These are phyloP conservation scores for Arabidopsis arenosa DNA, from an alignment of 345 rosid genomes.

Conservation along the genomic window DNA sequence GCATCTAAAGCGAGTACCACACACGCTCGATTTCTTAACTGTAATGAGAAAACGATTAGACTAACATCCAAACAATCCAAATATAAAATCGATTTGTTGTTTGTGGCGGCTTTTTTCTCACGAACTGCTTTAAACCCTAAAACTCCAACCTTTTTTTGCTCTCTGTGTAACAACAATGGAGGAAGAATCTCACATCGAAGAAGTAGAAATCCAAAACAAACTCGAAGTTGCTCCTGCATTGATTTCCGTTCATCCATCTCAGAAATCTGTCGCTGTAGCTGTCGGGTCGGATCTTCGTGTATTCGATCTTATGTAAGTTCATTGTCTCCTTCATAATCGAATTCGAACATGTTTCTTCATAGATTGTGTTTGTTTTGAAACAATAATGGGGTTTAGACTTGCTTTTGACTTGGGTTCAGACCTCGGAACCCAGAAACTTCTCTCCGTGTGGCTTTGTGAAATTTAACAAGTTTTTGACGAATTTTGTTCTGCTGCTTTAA, in stretches of 20 bases:
- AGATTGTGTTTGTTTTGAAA: background rate
- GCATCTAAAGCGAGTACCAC: background rate
- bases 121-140: constrained; percentile 45
- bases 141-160: background rate
- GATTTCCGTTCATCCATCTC: constrained; percentile 70
- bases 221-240: constrained; percentile 84
- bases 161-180: constrained; percentile 48
- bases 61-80: constrained; percentile 14
- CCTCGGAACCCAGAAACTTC: background rate
- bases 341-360: constrained; percentile 4
- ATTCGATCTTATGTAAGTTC: constrained; percentile 69
- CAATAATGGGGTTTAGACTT: background rate
- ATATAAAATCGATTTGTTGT: constrained; percentile 2
- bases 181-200: constrained; percentile 61
- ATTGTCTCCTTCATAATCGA: background rate
- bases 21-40: background rate
- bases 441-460: background rate
- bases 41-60: background rate
- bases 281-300: constrained; percentile 89
- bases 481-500: background rate
- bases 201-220: constrained; percentile 56
- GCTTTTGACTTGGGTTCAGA: background rate
- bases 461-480: background rate
- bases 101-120: constrained; percentile 18
- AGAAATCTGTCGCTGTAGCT: constrained; percentile 69